Evolutionary conservation across 768 basidiomycete species (phyloP).

Genomic region (Rhizopogon roseolus): DNA sequence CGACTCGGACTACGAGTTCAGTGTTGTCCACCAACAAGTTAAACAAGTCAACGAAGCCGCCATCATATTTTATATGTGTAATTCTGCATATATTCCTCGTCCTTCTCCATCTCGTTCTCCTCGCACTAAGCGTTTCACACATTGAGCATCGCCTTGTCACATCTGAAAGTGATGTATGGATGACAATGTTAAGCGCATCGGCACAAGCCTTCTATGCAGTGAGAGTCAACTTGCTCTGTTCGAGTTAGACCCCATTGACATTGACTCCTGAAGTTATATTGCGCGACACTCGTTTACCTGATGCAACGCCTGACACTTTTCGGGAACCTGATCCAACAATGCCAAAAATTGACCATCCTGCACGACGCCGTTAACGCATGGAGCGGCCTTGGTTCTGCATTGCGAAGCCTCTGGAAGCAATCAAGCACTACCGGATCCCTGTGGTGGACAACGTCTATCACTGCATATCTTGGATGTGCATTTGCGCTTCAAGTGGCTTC

Average conservation of each 20-base stretch:
- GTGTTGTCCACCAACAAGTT: background rate
- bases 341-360: background rate
- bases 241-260: background rate
- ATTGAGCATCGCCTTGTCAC: constrained; percentile 1
- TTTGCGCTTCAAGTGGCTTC: constrained; percentile 4
- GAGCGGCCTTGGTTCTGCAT: constrained; percentile 3
- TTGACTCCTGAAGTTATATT: constrained; percentile 7
- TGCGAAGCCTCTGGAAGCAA: constrained; percentile 4
- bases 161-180: background rate
- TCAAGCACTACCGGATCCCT: background rate
- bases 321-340: background rate
- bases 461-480: constrained; percentile 1
- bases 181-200: background rate
- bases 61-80: background rate
- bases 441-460: background rate
- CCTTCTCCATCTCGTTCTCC: constrained; percentile 4
- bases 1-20: background rate
- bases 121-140: background rate
- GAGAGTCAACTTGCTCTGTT: background rate
- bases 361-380: constrained; percentile 3
- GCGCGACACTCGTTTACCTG: constrained; percentile 4
- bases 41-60: background rate
- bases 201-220: constrained; percentile 4
- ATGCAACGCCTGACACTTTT: constrained; percentile 10
- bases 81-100: constrained; percentile 3